Evolutionary conservation across 805 yeast species (phyloP).

Genomic region (Hanseniaspora hatyaiensis): DNA sequence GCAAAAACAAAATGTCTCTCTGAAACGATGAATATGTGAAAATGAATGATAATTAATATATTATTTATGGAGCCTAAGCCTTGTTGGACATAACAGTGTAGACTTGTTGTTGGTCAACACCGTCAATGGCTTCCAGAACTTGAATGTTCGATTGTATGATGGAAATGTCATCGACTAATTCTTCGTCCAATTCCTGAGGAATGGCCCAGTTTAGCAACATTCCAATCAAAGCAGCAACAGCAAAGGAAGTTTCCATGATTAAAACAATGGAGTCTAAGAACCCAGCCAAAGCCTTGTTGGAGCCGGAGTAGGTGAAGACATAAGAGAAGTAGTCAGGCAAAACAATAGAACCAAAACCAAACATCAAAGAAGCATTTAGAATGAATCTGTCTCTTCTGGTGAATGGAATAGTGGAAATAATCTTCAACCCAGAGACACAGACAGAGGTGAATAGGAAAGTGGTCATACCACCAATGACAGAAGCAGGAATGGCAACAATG

Average conservation of each 20-base stretch:
- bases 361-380: constrained; percentile 50
- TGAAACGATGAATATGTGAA: too few relatives aligned
- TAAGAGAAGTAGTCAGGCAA: constrained; percentile 53
- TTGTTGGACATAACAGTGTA: constrained; percentile 15
- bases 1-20: too few relatives aligned
- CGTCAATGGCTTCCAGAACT: constrained; percentile 22
- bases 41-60: too few relatives aligned
- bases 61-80: too few relatives aligned
- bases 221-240: constrained; percentile 56
- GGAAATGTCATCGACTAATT: constrained; percentile 24
- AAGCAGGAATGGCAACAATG: constrained; percentile 65
- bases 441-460: constrained; percentile 65
- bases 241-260: constrained; percentile 64
- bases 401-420: constrained; percentile 42
- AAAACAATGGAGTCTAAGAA: constrained; percentile 57
- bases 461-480: constrained; percentile 83
- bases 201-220: constrained; percentile 49
- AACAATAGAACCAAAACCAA: constrained; percentile 57
- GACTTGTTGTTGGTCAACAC: constrained; percentile 15
- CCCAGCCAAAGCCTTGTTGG: constrained; percentile 45
- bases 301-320: constrained; percentile 58
- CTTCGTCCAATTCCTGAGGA: constrained; percentile 47
- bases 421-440: constrained; percentile 61
- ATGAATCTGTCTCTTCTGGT: constrained; percentile 66
- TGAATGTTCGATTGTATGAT: constrained; percentile 23